Evolutionary conservation across 2,329 filamentous ascomycete species (phyloP), one percentile per base, ranked within the genome.

Genomic region (Didymella lethalis): DNA sequence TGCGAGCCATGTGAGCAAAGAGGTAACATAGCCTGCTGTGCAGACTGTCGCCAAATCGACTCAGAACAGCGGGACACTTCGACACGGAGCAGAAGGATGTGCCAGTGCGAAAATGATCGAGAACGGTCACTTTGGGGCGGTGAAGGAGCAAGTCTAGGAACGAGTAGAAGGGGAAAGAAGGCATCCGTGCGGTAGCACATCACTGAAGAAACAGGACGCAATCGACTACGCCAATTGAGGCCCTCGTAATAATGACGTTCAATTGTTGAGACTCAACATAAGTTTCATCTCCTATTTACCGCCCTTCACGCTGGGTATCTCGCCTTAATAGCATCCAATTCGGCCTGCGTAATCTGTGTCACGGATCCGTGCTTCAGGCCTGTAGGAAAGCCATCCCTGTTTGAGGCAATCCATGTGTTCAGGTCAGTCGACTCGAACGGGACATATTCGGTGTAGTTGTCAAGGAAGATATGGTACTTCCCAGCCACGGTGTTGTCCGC

Each of bases 61-160:
- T 32, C 14, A 16, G 43, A 55, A 29, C 34, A 49, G 20, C 25
- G 31, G 36, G 47, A 20, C 2, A 2, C 7, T 40, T n/a, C 36
- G n/a, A 28, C 7, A 29, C 49, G 28, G 28, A 32, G 48, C n/a
- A 59, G 53, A 52, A 57, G 49, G 4, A 64, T 69, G 43, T 69
- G 67, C 41, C 29, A 48, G 14, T 69, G 67, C 48, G 67, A 69
- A 31, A 59, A 32, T 26, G 64, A 65, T 14, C 50, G 67, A 38
- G 67, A 69, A 44, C 59, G 45, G 23, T 48, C 54, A 20, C 59
- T 69, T 11, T 69, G 65, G 65, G 65, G 65, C 5, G 50, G 61
- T 16, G 56, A 48, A 40, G 59, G 62, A 43, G 64, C 64, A 7
- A 44, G 38, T 20, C 46, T 66, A 7, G 20, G 48, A 23, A 29